Conservation (phyloP, 768 basidiomycete genomes). For the Boletellus sp. region DNA sequence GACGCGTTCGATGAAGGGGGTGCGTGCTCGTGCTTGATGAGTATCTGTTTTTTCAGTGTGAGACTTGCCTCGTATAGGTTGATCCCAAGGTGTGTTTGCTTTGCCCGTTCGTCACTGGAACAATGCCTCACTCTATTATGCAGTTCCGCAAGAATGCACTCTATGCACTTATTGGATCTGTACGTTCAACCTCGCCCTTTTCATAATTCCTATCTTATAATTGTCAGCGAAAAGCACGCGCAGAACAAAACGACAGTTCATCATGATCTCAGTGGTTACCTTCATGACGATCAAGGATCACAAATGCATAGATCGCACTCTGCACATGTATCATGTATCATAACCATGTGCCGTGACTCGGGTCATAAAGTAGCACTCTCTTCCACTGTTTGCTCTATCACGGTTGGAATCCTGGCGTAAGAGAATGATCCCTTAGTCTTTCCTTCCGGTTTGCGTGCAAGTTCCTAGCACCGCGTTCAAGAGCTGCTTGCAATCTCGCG, state of each 20-base stretch:
- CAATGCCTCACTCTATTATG: slow-evolving; percentile 2
- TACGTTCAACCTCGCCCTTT: slow-evolving; percentile 35
- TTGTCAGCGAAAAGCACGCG: slow-evolving; percentile 61
- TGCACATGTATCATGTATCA: slow-evolving; percentile 21
- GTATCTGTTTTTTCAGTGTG: not conserved
- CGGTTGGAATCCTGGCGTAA: slow-evolving; percentile 18
- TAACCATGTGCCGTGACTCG: slow-evolving; percentile 17
- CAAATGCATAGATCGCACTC: slow-evolving; percentile 10
- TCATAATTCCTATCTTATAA: not conserved
- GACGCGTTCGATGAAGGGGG: slow-evolving; percentile 85
- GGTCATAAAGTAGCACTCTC: slow-evolving; percentile 10
- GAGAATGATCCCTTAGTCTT: slow-evolving; percentile 17
- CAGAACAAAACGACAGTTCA: slow-evolving; percentile 53
- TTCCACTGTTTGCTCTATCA: slow-evolving; percentile 3
- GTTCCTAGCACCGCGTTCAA: slow-evolving; percentile 44
- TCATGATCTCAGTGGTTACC: slow-evolving; percentile 21
- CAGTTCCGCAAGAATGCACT: slow-evolving; percentile 86
- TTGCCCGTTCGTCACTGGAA: not conserved
- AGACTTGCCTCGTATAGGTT: slow-evolving; percentile 44
- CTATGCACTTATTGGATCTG: slow-evolving; percentile 70
- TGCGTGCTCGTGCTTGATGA: slow-evolving; percentile 43
- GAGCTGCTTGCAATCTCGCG: slow-evolving; percentile 59
- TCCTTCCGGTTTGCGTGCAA: slow-evolving; percentile 28
- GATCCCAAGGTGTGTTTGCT: slow-evolving; percentile 64
- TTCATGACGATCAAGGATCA: slow-evolving; percentile 2